Evolutionary conservation across 257 asterid species (phyloP).

Genomic region (Gardenia jasminoides): DNA sequence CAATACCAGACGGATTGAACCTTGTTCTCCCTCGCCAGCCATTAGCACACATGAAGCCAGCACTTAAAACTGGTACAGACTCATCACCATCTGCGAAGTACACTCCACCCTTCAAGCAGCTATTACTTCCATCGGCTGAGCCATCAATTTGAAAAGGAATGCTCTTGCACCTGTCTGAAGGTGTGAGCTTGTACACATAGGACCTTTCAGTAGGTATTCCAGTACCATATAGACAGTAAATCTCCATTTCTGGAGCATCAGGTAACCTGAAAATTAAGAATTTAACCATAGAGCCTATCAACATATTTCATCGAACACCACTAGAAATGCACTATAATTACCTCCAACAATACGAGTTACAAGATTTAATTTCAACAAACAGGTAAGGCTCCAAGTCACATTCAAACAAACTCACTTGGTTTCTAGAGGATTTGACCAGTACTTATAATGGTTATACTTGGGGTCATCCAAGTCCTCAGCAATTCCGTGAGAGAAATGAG

Average conservation of each 20-base stretch:
- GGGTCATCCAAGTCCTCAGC: constrained; percentile 79
- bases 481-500: constrained; percentile 88
- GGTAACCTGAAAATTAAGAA: constrained; percentile 55
- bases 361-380: neutral
- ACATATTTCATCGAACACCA: neutral
- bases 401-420: constrained; percentile 49
- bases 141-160: constrained; percentile 83
- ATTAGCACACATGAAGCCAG: constrained; percentile 88
- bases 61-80: constrained; percentile 61
- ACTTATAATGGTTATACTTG: constrained; percentile 69
- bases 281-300: neutral
- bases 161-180: constrained; percentile 55
- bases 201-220: constrained; percentile 89
- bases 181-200: constrained; percentile 67
- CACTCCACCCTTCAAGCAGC: constrained; percentile 80
- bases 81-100: constrained; percentile 79
- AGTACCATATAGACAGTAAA: constrained; percentile 70
- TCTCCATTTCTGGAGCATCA: constrained; percentile 87
- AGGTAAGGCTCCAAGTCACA: neutral
- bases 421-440: constrained; percentile 97
- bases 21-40: constrained; percentile 82
- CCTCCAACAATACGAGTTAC: too few relatives aligned
- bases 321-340: neutral
- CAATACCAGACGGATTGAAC: constrained; percentile 74
- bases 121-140: constrained; percentile 56